Conservation (phyloP, 768 basidiomycete genomes). For the Auricularia heimuer region DNA sequence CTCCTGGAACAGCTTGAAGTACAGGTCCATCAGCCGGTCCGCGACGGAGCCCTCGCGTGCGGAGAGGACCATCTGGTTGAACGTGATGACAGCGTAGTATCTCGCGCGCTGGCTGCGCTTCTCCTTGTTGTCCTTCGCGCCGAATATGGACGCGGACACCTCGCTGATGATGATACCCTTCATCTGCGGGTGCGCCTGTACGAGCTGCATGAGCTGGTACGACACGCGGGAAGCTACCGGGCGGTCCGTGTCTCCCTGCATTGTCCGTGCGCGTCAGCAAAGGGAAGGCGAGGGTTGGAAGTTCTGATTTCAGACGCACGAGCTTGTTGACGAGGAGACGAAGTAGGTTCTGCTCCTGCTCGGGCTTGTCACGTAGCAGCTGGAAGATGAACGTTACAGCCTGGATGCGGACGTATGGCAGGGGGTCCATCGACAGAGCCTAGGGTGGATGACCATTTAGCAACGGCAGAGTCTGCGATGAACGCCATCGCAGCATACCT, state of each 20-base stretch:
- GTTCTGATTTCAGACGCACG: slow-evolving; percentile 31
- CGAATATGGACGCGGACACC: slow-evolving; percentile 65
- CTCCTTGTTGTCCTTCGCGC: slow-evolving; percentile 31
- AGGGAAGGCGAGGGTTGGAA: neutral
- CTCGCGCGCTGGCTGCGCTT: slow-evolving; percentile 54
- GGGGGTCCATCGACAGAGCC: slow-evolving; percentile 74
- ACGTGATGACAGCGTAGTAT: slow-evolving; percentile 89
- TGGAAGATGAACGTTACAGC: slow-evolving; percentile 66
- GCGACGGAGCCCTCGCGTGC: slow-evolving; percentile 53
- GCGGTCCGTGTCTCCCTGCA: slow-evolving; percentile 64
- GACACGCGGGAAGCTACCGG: slow-evolving; percentile 84
- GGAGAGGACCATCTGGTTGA: slow-evolving; percentile 82
- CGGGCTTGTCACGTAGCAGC: slow-evolving; percentile 80
- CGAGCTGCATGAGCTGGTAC: slow-evolving; percentile 76
- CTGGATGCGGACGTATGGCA: slow-evolving; percentile 83
- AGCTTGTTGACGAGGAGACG: slow-evolving; percentile 91
- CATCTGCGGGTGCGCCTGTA: slow-evolving; percentile 91
- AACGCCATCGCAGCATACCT: slow-evolving; percentile 37
- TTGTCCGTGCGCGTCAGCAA: slow-evolving; percentile 32
- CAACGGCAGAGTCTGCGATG: no score
- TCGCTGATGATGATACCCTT: slow-evolving; percentile 84
- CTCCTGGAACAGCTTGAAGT: slow-evolving; percentile 91
- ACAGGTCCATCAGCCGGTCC: slow-evolving; percentile 70
- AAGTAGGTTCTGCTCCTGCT: slow-evolving; percentile 95
- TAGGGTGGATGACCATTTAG: slow-evolving; percentile 17